phyloP scores from a whole-genome alignment of 345 rosid genomes.

The Triadica sebifera region DNA sequence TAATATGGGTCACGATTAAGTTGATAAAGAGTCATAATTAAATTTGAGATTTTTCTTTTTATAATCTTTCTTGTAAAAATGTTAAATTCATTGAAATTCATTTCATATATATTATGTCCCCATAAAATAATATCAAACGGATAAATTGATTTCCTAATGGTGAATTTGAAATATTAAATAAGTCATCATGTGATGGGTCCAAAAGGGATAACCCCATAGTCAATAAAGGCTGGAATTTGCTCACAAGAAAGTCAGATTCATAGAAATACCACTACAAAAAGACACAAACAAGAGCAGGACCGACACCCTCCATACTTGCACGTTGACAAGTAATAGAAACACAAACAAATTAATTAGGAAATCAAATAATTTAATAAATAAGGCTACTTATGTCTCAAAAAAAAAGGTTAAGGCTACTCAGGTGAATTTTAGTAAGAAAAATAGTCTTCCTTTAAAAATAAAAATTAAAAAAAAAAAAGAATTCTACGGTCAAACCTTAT shows the following conservation, averaged over 20 bases:
- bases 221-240: not conserved
- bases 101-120: too few species aligned
- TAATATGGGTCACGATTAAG: too few species aligned
- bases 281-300: constrained; percentile 10
- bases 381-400: too few species aligned
- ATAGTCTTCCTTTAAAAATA: not conserved
- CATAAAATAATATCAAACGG: too few species aligned
- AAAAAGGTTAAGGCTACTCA: not conserved
- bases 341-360: constrained; percentile 1
- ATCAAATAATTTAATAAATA: too few species aligned
- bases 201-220: not conserved
- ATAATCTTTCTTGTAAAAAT: too few species aligned
- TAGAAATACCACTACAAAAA: not conserved
- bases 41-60: too few species aligned
- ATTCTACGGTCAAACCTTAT: constrained; percentile 21
- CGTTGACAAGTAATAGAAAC: constrained; percentile 26
- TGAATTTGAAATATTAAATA: too few species aligned
- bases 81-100: too few species aligned
- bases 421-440: not conserved
- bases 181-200: constrained; percentile 10
- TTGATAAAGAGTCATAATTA: too few species aligned
- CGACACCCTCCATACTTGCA: constrained; percentile 35
- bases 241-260: constrained; percentile 25
- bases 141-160: too few species aligned
- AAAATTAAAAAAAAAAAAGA: too few species aligned